A percentile compares a stretch with the other conserved stretches of the same genome.
These are phyloP conservation scores for Excoecaria cochinchinensis DNA, from an alignment of 345 rosid species.

Conservation along the genomic window DNA sequence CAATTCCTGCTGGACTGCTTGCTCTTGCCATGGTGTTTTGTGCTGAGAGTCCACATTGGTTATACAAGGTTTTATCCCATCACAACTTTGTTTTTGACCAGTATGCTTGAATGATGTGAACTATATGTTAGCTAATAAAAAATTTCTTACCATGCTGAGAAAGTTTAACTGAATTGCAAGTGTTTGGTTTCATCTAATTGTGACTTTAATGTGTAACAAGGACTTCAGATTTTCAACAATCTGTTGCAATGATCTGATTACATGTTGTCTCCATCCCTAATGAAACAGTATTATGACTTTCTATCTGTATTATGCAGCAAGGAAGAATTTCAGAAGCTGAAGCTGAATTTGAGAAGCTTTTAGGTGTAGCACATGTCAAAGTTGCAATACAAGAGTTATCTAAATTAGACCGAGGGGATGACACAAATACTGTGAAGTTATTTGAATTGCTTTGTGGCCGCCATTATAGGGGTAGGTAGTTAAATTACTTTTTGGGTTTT, in stretches of 20 bases:
- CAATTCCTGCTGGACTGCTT: constrained; percentile 78
- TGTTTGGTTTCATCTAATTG: neutral
- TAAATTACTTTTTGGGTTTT: constrained; percentile 5
- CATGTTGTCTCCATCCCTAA: neutral
- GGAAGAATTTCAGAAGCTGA: constrained; percentile 86
- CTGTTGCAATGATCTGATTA: neutral
- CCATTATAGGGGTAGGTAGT: constrained; percentile 68
- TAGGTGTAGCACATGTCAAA: constrained; percentile 78
- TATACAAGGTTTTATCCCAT: constrained; percentile 66
- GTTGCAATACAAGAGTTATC: constrained; percentile 76
- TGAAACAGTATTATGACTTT: constrained; percentile 1
- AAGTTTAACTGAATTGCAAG: neutral
- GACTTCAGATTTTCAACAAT: neutral
- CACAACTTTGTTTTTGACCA: neutral
- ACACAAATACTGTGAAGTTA: constrained; percentile 53
- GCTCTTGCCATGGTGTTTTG: constrained; percentile 77
- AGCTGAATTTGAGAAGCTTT: constrained; percentile 77
- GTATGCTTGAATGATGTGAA: neutral
- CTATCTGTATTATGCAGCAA: constrained; percentile 49
- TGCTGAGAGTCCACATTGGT: constrained; percentile 90
- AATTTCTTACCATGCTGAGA: neutral
- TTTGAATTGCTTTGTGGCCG: constrained; percentile 77
- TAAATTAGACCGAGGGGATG: constrained; percentile 72
- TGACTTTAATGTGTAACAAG: no score
- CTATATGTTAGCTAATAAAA: neutral